Conservation (phyloP, 129 eudicot species). For the Flaveria sonorensis region DNA sequence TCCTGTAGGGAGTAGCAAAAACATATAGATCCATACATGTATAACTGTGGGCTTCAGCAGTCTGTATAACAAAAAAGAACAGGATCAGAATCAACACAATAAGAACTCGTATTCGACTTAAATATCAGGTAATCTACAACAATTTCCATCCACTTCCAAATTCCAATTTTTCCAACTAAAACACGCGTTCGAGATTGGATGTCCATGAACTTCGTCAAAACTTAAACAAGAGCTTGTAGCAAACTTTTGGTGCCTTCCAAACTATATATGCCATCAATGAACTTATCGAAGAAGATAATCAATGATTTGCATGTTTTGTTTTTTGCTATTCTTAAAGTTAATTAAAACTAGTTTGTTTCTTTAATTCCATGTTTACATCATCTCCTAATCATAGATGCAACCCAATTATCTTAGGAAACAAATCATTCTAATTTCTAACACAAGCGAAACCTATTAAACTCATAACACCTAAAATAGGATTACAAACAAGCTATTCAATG, state of each 20-base stretch:
- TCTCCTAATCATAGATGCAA: neutral
- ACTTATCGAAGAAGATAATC: neutral
- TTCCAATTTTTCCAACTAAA: neutral
- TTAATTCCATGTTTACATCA: constrained; percentile 4
- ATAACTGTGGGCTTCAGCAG: constrained; percentile 92
- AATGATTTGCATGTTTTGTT: neutral
- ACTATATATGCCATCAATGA: neutral
- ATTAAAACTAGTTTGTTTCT: neutral
- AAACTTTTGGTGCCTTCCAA: neutral
- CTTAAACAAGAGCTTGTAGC: too few relatives aligned
- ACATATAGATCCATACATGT: constrained; percentile 98
- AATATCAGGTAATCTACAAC: neutral
- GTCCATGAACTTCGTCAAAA: too few relatives aligned
- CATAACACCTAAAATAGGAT: neutral
- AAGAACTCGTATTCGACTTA: neutral
- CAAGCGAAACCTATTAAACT: neutral
- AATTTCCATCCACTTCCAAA: neutral
- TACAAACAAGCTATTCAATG: neutral
- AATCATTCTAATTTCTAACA: neutral
- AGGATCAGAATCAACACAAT: constrained; percentile 19
- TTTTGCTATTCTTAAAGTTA: neutral
- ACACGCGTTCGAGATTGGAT: neutral
- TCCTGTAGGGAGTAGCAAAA: constrained; percentile 94
- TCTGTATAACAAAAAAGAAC: constrained; percentile 46
- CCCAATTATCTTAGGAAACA: neutral